Percentiles rank a stretch among this genome's conserved stretches.
These are phyloP conservation scores for Dactylellina haptotyla DNA, from an alignment of 2,329 filamentous ascomycete genomes.

Conservation along the genomic window DNA sequence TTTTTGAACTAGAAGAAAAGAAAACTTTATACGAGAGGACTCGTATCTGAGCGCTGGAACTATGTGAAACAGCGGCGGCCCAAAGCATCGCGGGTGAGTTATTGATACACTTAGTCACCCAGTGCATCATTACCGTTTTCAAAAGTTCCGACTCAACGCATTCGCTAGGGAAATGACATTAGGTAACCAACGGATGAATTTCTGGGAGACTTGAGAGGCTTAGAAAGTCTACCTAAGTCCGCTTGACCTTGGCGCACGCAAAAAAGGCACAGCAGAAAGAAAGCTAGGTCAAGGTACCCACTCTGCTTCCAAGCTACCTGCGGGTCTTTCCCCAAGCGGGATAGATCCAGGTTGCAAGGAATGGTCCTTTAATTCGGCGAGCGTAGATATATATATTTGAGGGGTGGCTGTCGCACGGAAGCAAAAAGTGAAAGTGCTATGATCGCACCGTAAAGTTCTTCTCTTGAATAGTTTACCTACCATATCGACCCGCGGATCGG, in stretches of 20 bases:
- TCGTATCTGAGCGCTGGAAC: neutral
- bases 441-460: neutral
- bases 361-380: slow-evolving; percentile 42
- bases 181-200: slow-evolving; percentile 6
- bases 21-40: neutral
- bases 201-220: slow-evolving; percentile 22
- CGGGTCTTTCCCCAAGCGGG: slow-evolving; percentile 22
- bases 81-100: slow-evolving; percentile 9
- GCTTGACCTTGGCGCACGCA: slow-evolving; percentile 12
- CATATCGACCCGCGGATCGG: neutral
- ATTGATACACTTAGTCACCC: slow-evolving; percentile 21
- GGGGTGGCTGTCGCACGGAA: slow-evolving; percentile 27
- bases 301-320: slow-evolving; percentile 20
- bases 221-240: slow-evolving; percentile 25
- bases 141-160: slow-evolving; percentile 30
- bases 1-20: neutral
- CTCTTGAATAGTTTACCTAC: neutral
- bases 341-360: slow-evolving; percentile 19
- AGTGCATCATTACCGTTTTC: slow-evolving; percentile 9
- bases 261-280: neutral
- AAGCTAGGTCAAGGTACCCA: slow-evolving; percentile 19
- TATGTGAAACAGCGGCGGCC: slow-evolving; percentile 11
- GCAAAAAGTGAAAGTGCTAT: neutral
- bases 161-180: slow-evolving; percentile 21
- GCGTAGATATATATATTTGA: slow-evolving; percentile 18